Conservation (phyloP, 2,329 filamentous ascomycete genomes). For the Chaetothyriales sp. region DNA sequence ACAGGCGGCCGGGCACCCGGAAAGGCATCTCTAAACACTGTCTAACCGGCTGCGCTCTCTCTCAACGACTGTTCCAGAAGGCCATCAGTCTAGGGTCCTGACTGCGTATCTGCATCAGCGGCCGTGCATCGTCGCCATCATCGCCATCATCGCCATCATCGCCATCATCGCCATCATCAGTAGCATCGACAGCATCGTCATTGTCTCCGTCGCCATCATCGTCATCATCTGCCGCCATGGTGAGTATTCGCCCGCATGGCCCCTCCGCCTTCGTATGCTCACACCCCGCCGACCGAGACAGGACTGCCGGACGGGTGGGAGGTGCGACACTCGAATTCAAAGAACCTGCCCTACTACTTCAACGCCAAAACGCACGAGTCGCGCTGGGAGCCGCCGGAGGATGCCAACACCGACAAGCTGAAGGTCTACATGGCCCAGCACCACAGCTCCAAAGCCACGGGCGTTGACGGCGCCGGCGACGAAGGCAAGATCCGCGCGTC, state of each 20-base stretch:
- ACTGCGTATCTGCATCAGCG: too few relatives aligned
- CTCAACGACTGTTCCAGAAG: too few relatives aligned
- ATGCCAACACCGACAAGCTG: conserved; percentile 80
- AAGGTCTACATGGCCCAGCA: conserved; percentile 87
- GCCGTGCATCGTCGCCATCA: too few relatives aligned
- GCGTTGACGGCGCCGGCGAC: conserved; percentile 25
- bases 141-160: too few relatives aligned
- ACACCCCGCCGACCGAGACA: conserved; percentile 47
- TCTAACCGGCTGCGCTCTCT: too few relatives aligned
- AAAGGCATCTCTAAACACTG: too few relatives aligned
- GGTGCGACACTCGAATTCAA: conserved; percentile 94
- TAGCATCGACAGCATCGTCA: background rate
- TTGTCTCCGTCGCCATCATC: background rate
- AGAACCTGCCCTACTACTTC: conserved; percentile 99
- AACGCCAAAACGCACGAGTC: conserved; percentile 75
- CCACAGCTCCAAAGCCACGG: conserved; percentile 49
- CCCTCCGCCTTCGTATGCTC: conserved; percentile 2
- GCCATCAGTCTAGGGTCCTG: too few relatives aligned
- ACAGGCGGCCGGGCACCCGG: too few relatives aligned
- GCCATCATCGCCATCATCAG: too few relatives aligned
- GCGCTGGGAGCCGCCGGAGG: conserved; percentile 82
- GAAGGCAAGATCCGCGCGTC: conserved; percentile 85
- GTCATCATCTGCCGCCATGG: conserved; percentile 4
- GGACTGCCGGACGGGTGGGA: conserved; percentile 84
- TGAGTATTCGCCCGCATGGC: conserved; percentile 3